These are phyloP conservation scores for Populus ilicifolia DNA, from an alignment of 345 rosid species.

Conservation along the genomic window DNA sequence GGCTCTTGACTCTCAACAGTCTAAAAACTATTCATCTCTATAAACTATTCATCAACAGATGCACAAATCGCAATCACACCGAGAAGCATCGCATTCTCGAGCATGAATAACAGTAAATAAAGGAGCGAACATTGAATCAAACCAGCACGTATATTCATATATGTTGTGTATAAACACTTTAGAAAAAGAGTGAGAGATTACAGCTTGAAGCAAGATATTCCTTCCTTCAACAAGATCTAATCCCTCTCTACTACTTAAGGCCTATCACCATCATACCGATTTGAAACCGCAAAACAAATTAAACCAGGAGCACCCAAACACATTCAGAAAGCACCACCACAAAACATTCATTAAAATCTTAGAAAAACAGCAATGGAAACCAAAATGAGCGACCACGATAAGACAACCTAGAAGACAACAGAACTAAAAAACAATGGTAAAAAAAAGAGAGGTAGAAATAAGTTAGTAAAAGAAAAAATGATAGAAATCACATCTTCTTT, in stretches of 20 bases:
- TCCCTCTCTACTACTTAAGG: conserved; percentile 17
- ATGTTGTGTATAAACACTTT: conserved; percentile 28
- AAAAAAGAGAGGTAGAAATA: background rate
- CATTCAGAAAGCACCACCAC: background rate
- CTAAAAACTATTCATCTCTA: background rate
- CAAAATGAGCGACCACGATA: background rate
- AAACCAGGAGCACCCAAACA: background rate
- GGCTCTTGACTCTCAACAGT: background rate
- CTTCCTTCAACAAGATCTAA: too few relatives aligned
- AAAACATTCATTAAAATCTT: background rate
- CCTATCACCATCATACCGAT: conserved; percentile 28
- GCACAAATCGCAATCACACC: background rate
- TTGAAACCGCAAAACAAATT: background rate
- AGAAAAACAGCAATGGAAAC: conserved; percentile 3
- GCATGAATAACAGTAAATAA: too few relatives aligned
- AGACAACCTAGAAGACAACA: background rate
- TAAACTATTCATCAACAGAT: background rate
- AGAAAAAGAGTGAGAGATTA: conserved; percentile 35
- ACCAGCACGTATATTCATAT: conserved; percentile 38
- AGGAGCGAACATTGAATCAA: conserved; percentile 10
- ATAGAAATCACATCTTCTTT: conserved; percentile 3
- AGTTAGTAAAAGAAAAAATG: conserved; percentile 4
- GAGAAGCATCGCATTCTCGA: background rate
- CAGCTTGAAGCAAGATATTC: background rate
- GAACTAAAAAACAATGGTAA: background rate